These are phyloP conservation scores for Rhodosporidiobolus sp. DNA, from an alignment of 768 basidiomycete species.

Conservation along the genomic window DNA sequence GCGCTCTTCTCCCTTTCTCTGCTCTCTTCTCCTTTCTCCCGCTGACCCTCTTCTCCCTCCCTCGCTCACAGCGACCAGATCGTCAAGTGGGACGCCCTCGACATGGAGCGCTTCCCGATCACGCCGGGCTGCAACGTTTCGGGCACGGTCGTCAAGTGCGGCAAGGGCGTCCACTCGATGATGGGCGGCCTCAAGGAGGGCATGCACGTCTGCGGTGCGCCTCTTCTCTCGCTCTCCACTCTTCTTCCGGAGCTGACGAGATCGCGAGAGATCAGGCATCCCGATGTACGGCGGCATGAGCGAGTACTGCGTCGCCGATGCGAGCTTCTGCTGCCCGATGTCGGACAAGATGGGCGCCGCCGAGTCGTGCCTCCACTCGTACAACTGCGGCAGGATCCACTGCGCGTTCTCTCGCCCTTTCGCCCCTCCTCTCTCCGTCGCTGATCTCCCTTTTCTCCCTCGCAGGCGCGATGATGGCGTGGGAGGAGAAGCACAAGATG, in stretches of 20 bases:
- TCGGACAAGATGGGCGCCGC: neutral
- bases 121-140: slow-evolving; percentile 9
- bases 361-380: neutral
- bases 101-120: neutral
- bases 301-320: neutral
- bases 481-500: neutral
- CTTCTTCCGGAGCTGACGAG: neutral
- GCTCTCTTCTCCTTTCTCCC: no score
- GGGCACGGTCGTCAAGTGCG: slow-evolving; percentile 13
- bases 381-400: neutral
- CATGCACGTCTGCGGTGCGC: slow-evolving; percentile 10
- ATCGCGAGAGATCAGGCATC: slow-evolving; percentile 1
- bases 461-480: slow-evolving; percentile 1
- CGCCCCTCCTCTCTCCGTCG: neutral
- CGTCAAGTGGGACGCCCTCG: neutral
- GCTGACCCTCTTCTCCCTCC: neutral
- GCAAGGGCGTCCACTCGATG: neutral
- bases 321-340: no score
- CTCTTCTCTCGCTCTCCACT: neutral
- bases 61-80: neutral
- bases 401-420: neutral
- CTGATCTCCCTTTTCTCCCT: neutral
- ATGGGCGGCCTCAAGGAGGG: slow-evolving; percentile 12
- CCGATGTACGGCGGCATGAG: slow-evolving; percentile 13
- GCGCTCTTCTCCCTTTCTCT: neutral